Base-by-base conservation (phyloP, 345 rosid species). In the Dipteronia dyeriana region DNA sequence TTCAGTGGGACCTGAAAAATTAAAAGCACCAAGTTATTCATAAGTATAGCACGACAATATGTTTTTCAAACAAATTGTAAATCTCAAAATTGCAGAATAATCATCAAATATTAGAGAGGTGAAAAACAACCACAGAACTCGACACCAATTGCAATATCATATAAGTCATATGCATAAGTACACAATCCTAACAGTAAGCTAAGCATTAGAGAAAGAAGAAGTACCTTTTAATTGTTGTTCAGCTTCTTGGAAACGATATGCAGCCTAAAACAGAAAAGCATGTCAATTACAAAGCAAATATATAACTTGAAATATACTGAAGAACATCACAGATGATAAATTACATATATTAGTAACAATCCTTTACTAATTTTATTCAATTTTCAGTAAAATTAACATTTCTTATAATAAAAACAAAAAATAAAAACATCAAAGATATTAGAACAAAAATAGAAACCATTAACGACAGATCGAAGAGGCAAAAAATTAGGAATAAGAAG, bases 241-340 rank as follows among this genome's bases (percentile, higher is more conserved):
- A 53, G 89, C 94, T 77, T 78, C 79, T 88, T 75, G 88, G 84
- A 94, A 94, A 83, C 81, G 94, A 80, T 90, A 82, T 49, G 98
- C 98, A 74, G 99, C 99, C 99, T 96, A 84, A 74, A 39, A 72
- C 41, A 75, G 47, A 31, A 29, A 79, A 81, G 41, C 75, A 17
- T 41, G 11, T 31, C 23, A 20, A 67, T 84, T 11, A 86, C 73
- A 75, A 64, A 26, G 64, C 31, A 41, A 6, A n/a, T 16, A 23
- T 8, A 67, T 26, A 23, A 70, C 65, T 17, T 51, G 3, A 31
- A 31, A 49, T 53, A 11, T 59, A 38, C 9, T 9, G 34, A 31
- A 68, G 59, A 81, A 53, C 3, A 68, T 20, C 39, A 4, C 9
- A 31, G 13, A n/a, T 31, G 57, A 68, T 75, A 68, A 59, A 81